Percentiles rank a stretch among this genome's conserved stretches.
Conservation (phyloP, 805 yeast genomes). For the Barnettozyma vustinii region DNA sequence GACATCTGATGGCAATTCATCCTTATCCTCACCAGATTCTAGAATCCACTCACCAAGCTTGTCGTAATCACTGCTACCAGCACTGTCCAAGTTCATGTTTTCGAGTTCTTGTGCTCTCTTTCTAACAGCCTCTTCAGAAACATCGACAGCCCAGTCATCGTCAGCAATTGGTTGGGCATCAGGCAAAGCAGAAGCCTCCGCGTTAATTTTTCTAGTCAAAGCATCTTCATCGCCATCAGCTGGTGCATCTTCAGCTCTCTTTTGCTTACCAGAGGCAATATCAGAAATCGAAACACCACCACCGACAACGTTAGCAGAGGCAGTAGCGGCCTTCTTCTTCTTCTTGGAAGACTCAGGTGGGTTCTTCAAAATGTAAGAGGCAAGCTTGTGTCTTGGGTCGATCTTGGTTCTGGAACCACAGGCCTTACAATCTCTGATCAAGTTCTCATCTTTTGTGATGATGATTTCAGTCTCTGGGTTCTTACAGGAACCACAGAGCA, state of each 20-base stretch:
- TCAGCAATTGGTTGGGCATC: constrained; percentile 66
- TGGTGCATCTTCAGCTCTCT: constrained; percentile 30
- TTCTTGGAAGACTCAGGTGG: constrained; percentile 64
- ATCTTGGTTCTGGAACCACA: constrained; percentile 87
- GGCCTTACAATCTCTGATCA: constrained; percentile 94
- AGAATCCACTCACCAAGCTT: constrained; percentile 89
- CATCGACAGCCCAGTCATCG: constrained; percentile 97
- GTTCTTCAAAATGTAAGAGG: constrained; percentile 84
- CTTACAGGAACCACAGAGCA: constrained; percentile 89
- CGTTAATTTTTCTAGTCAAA: constrained; percentile 71
- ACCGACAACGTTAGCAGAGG: constrained; percentile 84
- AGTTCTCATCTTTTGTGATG: constrained; percentile 64
- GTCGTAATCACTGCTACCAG: constrained; percentile 48
- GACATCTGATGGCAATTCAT: constrained; percentile 70
- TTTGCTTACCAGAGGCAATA: constrained; percentile 52
- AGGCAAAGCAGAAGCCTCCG: constrained; percentile 71
- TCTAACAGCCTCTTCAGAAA: constrained; percentile 92
- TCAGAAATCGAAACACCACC: constrained; percentile 80
- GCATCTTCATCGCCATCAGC: constrained; percentile 63
- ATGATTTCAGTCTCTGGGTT: constrained; percentile 96
- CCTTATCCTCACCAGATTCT: constrained; percentile 45
- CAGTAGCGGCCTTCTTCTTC: constrained; percentile 74
- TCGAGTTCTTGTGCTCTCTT: constrained; percentile 87
- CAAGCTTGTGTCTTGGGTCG: constrained; percentile 81
- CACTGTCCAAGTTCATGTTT: constrained; percentile 42